Evolutionary conservation across 768 basidiomycete genomes (phyloP).

Genomic region (Pulveroboletus sp.): DNA sequence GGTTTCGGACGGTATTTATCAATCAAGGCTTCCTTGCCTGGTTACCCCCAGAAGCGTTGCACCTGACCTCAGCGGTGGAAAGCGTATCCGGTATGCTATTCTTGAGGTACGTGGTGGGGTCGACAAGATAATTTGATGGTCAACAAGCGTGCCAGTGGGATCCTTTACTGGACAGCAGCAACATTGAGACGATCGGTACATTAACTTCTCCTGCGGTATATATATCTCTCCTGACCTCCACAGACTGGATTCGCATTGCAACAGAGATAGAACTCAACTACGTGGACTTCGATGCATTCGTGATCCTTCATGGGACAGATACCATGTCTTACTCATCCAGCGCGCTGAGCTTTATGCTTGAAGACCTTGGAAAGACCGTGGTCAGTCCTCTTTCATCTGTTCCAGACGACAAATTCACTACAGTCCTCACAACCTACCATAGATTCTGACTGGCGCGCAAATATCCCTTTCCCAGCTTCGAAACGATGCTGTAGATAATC

Average conservation of each 20-base stretch:
- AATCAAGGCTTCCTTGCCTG: conserved; percentile 67
- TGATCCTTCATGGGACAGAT: conserved; percentile 87
- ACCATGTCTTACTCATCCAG: conserved; percentile 90
- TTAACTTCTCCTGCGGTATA: not conserved
- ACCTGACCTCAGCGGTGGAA: conserved; percentile 54
- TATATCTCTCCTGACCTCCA: conserved; percentile 6
- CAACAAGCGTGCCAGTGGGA: conserved; percentile 56
- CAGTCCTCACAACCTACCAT: not conserved
- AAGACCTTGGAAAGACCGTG: conserved; percentile 90
- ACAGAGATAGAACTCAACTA: conserved; percentile 94
- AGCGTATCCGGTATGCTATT: conserved; percentile 81
- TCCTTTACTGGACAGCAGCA: conserved; percentile 83
- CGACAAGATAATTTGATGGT: not conserved
- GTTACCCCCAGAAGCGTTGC: conserved; percentile 71
- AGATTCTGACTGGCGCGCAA: conserved; percentile 92
- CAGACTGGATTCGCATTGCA: conserved; percentile 89
- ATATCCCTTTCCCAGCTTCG: conserved; percentile 86
- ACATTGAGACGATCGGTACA: conserved; percentile 76
- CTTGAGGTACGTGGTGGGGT: conserved; percentile 54
- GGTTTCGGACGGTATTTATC: conserved; percentile 61
- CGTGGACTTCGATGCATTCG: conserved; percentile 78
- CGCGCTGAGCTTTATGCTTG: conserved; percentile 84
- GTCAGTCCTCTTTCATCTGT: conserved; percentile 36
- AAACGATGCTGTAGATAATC: conserved; percentile 93
- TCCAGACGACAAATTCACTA: not conserved